These are phyloP conservation scores for Linnemannia zychae DNA, from an alignment of 192 early-diverging fungal species.

Conservation along the genomic window DNA sequence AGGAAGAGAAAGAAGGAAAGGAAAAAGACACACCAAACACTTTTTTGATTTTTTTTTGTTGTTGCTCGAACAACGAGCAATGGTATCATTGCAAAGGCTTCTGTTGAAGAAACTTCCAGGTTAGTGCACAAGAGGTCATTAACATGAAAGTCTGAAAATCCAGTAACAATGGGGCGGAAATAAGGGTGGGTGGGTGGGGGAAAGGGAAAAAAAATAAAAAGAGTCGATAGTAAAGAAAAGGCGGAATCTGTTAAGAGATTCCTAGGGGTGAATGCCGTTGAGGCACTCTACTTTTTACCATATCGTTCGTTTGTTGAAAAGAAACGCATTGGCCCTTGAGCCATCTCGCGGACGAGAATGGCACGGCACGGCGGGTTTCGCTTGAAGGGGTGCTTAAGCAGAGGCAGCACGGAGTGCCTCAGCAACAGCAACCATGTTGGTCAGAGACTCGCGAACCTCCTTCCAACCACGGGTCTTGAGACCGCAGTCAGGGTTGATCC, in stretches of 20 bases:
- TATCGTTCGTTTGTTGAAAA: constrained; percentile 62
- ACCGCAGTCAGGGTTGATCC: constrained; percentile 99
- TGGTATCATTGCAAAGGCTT: constrained; percentile 31
- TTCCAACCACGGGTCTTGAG: constrained; percentile 97
- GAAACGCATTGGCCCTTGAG: constrained; percentile 58
- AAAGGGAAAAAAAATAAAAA: constrained; percentile 8
- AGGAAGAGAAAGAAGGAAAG: constrained; percentile 7
- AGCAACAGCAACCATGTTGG: constrained; percentile 90
- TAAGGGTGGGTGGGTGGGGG: neutral
- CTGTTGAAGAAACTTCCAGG: constrained; percentile 60
- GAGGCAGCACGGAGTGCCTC: constrained; percentile 66
- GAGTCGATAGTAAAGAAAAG: constrained; percentile 6
- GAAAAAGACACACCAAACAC: constrained; percentile 21
- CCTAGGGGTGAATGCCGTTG: constrained; percentile 59
- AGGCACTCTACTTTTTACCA: constrained; percentile 60
- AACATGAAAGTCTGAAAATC: constrained; percentile 48
- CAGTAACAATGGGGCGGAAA: constrained; percentile 3
- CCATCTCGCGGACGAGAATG: constrained; percentile 24
- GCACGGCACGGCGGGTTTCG: constrained; percentile 32
- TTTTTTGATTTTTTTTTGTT: constrained; percentile 40
- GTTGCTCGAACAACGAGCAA: neutral
- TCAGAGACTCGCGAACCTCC: constrained; percentile 91
- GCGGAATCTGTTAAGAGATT: constrained; percentile 58
- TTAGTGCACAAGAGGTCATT: constrained; percentile 38
- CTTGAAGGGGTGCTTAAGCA: constrained; percentile 24